phyloP scores from a whole-genome alignment of 2,329 filamentous ascomycete species.

The Penicillium psychrosexuale region DNA sequence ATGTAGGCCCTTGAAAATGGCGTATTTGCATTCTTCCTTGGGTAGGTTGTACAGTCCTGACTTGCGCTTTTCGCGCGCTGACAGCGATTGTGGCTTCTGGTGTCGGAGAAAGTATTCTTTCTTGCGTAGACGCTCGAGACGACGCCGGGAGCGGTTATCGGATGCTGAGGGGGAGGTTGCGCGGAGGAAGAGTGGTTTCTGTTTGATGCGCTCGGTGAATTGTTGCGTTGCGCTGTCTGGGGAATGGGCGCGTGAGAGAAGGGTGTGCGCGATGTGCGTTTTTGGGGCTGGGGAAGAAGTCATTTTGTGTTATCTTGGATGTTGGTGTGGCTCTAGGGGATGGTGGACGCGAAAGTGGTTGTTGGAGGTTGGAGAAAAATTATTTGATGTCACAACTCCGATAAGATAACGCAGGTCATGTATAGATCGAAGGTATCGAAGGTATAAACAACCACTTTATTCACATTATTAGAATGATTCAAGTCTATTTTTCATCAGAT shows the following conservation, averaged over 20 bases:
- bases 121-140: constrained; percentile 49
- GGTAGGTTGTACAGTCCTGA: constrained; percentile 74
- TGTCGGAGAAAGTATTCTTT: constrained; percentile 47
- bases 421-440: not conserved
- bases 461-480: not conserved
- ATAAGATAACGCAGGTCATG: constrained; percentile 8
- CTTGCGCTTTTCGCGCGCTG: constrained; percentile 71
- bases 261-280: constrained; percentile 54
- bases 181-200: constrained; percentile 75
- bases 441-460: not conserved
- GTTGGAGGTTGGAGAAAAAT: constrained; percentile 12
- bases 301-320: constrained; percentile 13
- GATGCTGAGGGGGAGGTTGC: constrained; percentile 65
- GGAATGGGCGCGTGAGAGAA: constrained; percentile 76
- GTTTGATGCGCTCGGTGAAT: constrained; percentile 77
- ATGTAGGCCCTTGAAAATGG: constrained; percentile 73
- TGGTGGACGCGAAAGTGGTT: not conserved
- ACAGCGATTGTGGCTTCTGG: constrained; percentile 65
- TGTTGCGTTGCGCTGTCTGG: constrained; percentile 68
- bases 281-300: constrained; percentile 22
- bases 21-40: constrained; percentile 65
- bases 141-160: constrained; percentile 53
- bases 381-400: constrained; percentile 17
- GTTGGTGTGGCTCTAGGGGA: not conserved
- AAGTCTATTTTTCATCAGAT: not conserved